Conservation (phyloP, 805 yeast species). For the Metschnikowia lochheadii region DNA sequence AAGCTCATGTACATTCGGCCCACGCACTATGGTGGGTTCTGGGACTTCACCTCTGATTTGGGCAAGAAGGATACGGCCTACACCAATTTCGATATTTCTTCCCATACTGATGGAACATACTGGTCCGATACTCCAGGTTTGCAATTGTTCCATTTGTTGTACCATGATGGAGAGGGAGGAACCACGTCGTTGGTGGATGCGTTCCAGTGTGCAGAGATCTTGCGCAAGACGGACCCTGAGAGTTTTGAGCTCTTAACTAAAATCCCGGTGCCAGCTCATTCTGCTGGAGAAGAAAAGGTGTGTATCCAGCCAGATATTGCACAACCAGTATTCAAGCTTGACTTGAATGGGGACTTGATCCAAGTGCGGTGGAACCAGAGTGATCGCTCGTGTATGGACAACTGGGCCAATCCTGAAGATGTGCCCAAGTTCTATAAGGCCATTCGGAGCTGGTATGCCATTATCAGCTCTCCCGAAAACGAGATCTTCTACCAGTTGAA, state of each 20-base stretch:
- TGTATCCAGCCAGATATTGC: constrained; percentile 55
- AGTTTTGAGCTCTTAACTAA: constrained; percentile 47
- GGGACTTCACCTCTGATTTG: constrained; percentile 72
- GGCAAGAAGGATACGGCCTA: constrained; percentile 69
- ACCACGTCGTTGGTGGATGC: constrained; percentile 66
- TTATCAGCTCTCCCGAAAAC: constrained; percentile 47
- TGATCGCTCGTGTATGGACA: constrained; percentile 60
- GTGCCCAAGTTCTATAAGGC: constrained; percentile 55
- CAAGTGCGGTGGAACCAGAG: constrained; percentile 72
- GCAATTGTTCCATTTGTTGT: constrained; percentile 61
- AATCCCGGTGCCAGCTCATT: constrained; percentile 60
- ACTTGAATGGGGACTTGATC: constrained; percentile 45
- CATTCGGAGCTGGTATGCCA: constrained; percentile 50
- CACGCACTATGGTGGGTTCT: constrained; percentile 76
- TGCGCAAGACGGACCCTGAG: constrained; percentile 45
- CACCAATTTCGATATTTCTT: constrained; percentile 58
- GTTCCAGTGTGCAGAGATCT: constrained; percentile 52
- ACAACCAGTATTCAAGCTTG: constrained; percentile 57
- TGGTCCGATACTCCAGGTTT: constrained; percentile 72
- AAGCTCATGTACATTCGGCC: constrained; percentile 57
- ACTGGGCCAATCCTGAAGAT: constrained; percentile 45
- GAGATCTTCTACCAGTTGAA: constrained; percentile 51
- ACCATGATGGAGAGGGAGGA: constrained; percentile 66
- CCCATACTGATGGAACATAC: constrained; percentile 73
- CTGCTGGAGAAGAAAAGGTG: constrained; percentile 66